Evolutionary conservation across 371 early-diverging fungal genomes (phyloP).

Genomic region (Phascolomyces articulosus): DNA sequence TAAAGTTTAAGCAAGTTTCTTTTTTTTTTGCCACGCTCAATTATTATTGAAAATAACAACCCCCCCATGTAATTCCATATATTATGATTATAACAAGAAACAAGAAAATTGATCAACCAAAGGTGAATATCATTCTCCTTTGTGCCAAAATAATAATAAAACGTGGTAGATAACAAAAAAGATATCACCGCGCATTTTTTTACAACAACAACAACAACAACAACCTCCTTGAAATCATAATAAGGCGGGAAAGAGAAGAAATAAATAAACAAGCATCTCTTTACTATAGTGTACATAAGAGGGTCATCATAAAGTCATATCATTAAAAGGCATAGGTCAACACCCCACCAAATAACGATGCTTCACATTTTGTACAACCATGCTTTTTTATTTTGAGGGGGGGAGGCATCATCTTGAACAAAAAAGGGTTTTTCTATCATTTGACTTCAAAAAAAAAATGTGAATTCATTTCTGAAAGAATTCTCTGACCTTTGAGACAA

Average conservation of each 20-base stretch:
- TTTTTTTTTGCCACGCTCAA: not conserved
- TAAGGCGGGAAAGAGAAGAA: not conserved
- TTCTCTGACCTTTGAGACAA: too few relatives aligned
- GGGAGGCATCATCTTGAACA: too few relatives aligned
- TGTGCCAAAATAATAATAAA: not conserved
- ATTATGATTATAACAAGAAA: too few relatives aligned
- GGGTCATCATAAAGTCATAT: too few relatives aligned
- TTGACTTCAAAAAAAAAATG: too few relatives aligned
- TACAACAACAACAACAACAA: not conserved
- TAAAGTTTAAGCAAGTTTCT: not conserved
- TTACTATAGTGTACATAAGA: too few relatives aligned
- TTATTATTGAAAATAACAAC: not conserved
- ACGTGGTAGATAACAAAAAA: too few relatives aligned
- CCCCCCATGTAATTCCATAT: not conserved
- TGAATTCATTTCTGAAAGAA: too few relatives aligned
- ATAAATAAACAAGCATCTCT: not conserved
- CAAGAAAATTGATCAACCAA: too few relatives aligned
- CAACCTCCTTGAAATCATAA: not conserved
- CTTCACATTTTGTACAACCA: slow-evolving; percentile 6
- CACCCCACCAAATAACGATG: not conserved
- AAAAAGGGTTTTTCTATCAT: too few relatives aligned
- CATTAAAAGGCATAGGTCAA: too few relatives aligned
- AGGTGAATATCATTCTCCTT: too few relatives aligned
- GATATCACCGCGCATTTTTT: slow-evolving; percentile 5
- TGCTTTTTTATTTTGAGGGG: not conserved